Base-by-base conservation (phyloP, 2,329 filamentous ascomycete genomes). In the Pyrenophora tritici-repentis region DNA sequence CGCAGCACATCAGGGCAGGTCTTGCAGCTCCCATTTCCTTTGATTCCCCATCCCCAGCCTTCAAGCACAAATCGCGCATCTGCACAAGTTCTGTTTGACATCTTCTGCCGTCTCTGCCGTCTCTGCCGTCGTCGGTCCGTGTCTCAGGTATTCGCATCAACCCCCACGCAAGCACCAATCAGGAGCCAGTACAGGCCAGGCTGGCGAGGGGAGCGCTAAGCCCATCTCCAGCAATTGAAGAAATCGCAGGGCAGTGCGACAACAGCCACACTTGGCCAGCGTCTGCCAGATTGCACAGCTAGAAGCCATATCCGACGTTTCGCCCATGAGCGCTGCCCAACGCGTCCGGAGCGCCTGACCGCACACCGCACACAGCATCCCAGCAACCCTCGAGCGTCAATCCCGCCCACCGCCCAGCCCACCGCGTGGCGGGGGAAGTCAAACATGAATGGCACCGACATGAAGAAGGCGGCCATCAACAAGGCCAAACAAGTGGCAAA, bases 401-500 rank as follows among this genome's bases (percentile, higher is more conserved):
- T 39, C 50, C 49, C 58, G 43, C 48, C 55, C 51, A 41, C 34
- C 35, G 38, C 40, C 26, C 36, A 22, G 37, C 55, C 57, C 65
- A 58, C 48, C 65, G 54, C 64, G 65, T 60, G 66, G 65, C 66
- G 70, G 66, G 62, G 61, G 64, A 59, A 59, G 46, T 42, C 72
- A 83, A 83, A 66, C 63, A 86, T 86, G 84, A 86, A 86, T 77
- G 82, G 83, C 68, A 79, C 78, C 68, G 82, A 85, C 65, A 81
- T 85, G 67, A 85, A 84, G 67, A 85, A 86, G 73, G 81, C 82
- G 49, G 83, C 83, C 66, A 81, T 86, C 73, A 83, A 83, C 73
- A 86, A 86, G 75, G 84, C 83, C 50, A 86, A 86, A 74, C 82
- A 85, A 72, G 83, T 85, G 70, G 83, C 83, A 55, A 78, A 82